Conservation (phyloP, 2,329 filamentous ascomycete species). For the Trichoderma citrinoviride region DNA sequence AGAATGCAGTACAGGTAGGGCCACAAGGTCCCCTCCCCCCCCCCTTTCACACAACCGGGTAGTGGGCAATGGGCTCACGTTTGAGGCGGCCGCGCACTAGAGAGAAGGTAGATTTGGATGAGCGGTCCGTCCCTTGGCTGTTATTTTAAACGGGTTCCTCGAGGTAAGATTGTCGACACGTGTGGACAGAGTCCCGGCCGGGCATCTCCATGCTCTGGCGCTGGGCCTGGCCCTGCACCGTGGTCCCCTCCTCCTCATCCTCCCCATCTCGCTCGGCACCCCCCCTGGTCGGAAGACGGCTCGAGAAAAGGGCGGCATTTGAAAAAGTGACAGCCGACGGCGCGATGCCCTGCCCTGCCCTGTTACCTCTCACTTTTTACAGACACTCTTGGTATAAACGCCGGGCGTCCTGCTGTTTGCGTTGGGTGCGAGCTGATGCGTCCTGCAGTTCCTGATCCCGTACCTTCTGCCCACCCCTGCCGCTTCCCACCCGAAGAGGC, state of each 20-base stretch:
- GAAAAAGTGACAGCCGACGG: slow-evolving; percentile 10
- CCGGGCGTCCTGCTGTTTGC: slow-evolving; percentile 12
- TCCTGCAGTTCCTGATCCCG: slow-evolving; percentile 9
- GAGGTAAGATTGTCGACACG: slow-evolving; percentile 19
- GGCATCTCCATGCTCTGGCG: slow-evolving; percentile 9
- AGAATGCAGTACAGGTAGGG: background rate
- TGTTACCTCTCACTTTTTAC: background rate
- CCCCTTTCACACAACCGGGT: background rate
- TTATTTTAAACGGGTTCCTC: background rate
- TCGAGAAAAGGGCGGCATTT: slow-evolving; percentile 1
- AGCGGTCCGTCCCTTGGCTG: slow-evolving; percentile 16
- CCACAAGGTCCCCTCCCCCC: background rate
- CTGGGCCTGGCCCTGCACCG: background rate
- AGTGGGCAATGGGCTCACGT: slow-evolving; percentile 1
- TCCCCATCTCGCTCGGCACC: too few relatives aligned
- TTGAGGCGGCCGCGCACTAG: slow-evolving; percentile 5
- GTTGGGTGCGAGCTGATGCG: slow-evolving; percentile 18
- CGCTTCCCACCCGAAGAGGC: too few relatives aligned
- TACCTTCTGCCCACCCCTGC: slow-evolving; percentile 4
- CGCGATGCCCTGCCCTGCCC: background rate
- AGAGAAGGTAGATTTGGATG: slow-evolving; percentile 11
- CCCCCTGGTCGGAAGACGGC: too few relatives aligned
- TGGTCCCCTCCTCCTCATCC: background rate
- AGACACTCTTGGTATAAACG: slow-evolving; percentile 16
- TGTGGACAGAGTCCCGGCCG: slow-evolving; percentile 15